Evolutionary conservation across 805 yeast genomes (phyloP).

Genomic region (Ogataea methanolica): DNA sequence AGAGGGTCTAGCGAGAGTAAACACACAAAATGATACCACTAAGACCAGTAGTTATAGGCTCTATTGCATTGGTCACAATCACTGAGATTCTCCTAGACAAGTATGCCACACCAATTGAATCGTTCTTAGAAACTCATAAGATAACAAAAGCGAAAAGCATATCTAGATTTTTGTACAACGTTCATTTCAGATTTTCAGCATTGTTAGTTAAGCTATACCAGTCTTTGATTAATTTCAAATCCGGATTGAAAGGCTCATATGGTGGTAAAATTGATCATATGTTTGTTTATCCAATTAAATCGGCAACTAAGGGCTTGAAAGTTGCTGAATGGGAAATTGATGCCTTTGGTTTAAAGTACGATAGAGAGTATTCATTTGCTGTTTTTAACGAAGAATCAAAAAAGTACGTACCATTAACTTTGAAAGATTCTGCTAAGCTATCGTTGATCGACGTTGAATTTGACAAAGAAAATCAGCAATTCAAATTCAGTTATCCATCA

Average conservation of each 20-base stretch:
- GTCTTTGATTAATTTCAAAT: not conserved
- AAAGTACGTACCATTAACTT: constrained; percentile 12
- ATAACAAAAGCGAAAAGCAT: constrained; percentile 6
- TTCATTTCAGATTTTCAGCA: constrained; percentile 4
- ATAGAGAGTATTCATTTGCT: constrained; percentile 25
- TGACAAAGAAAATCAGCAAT: constrained; percentile 7
- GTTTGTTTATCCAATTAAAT: constrained; percentile 28
- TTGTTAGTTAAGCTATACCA: not conserved
- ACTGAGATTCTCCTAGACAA: constrained; percentile 2
- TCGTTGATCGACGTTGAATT: constrained; percentile 11
- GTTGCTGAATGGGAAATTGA: constrained; percentile 24
- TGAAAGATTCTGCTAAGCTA: constrained; percentile 13
- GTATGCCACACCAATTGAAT: constrained; percentile 5
- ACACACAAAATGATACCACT: not conserved
- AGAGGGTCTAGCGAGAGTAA: too few relatives aligned
- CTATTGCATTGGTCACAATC: constrained; percentile 1
- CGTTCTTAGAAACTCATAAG: constrained; percentile 7
- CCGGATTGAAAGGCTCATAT: constrained; percentile 9
- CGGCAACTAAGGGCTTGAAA: constrained; percentile 21
- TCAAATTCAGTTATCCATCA: constrained; percentile 18
- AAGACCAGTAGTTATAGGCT: not conserved
- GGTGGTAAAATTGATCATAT: constrained; percentile 24
- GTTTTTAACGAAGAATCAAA: constrained; percentile 8
- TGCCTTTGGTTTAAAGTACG: constrained; percentile 25
- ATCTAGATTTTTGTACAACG: constrained; percentile 9